Conservation (phyloP, 257 asterid genomes). For the Lithospermum erythrorhizon region DNA sequence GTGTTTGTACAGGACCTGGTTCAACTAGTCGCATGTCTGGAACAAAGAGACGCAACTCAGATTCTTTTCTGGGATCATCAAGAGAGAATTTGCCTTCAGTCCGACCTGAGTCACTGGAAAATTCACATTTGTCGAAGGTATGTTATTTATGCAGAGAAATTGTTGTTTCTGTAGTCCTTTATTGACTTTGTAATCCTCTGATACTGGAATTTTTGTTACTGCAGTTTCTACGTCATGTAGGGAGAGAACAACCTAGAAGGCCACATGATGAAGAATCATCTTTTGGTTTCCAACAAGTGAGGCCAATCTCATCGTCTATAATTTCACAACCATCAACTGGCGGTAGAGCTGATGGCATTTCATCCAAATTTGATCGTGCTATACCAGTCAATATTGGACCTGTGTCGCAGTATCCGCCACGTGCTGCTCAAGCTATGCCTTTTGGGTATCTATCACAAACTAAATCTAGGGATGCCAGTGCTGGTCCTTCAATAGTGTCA, state of each 20-base stretch:
- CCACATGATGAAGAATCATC: conserved; percentile 47
- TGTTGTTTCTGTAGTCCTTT: neutral
- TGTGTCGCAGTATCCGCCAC: conserved; percentile 57
- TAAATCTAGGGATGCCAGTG: conserved; percentile 51
- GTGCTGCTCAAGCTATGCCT: conserved; percentile 46
- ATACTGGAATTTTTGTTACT: conserved; percentile 29
- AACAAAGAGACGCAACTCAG: conserved; percentile 65
- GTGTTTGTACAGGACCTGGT: conserved; percentile 51
- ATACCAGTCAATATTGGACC: conserved; percentile 35
- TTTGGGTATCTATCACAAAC: conserved; percentile 49
- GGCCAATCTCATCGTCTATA: conserved; percentile 45
- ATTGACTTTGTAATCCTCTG: conserved; percentile 18
- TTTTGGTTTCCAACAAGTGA: conserved; percentile 41
- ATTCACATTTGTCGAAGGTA: conserved; percentile 69
- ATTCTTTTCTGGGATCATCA: conserved; percentile 50
- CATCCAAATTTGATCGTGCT: conserved; percentile 47
- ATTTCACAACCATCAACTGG: conserved; percentile 46
- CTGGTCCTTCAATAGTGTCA: conserved; percentile 42
- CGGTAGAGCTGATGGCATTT: conserved; percentile 39
- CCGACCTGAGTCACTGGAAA: conserved; percentile 50
- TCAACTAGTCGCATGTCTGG: conserved; percentile 45
- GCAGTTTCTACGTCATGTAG: conserved; percentile 68
- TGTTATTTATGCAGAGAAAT: conserved; percentile 1
- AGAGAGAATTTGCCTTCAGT: conserved; percentile 50
- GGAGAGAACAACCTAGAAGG: conserved; percentile 47